Base-by-base conservation (phyloP, 2,329 filamentous ascomycete species). In the Pseudocercospora fijiensis region DNA sequence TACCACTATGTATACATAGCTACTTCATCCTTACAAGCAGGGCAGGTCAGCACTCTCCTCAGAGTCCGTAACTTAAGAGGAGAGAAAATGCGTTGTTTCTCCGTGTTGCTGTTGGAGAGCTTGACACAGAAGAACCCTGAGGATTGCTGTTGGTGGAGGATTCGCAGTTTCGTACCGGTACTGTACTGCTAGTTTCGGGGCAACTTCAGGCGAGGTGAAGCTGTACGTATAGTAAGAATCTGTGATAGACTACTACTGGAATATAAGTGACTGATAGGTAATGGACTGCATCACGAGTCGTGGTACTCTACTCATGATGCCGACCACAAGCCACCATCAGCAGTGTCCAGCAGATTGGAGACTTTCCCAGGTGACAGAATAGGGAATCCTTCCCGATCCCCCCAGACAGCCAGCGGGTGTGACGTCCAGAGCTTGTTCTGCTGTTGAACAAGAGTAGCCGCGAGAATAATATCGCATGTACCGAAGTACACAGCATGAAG, bases 291-390 rank as follows among this genome's bases (percentile, higher is more conserved):
- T 11, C n/a, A 45, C 20, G 43, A 45, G 43, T 57, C 30, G 33
- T 37, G 22, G 24, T 18, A 20, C 16, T 33, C 30, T 18, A 30
- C 30, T 18, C 30, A 57, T 57, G n/a, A 57, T 30, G 28, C 53
- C 53, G 53, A n/a, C 53, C 37, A 33, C 37, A 57, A 43, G 20
- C 57, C 27, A 58, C 33, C 26, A 30, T 16, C 8, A 27, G n/a
- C 18, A 26, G 33, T 56, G 16, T 56, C 52, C 28, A 24, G 27
- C 22, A 24, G 52, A 20, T 56, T 27, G 22, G 55, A 43, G 18
- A 24, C 18, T 45, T 41, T 57, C 24, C 55, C 11, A 33, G 55
- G 33, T 43, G 55, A 57, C 57, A 57, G 30, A 33, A 57, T 61
- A 57, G 30, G 51, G 33, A 30, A 28, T 45, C n/a, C 16, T 60